Evolutionary conservation across 192 early-diverging fungal species (phyloP), one percentile per base, ranked within the genome.

Genomic region (Linnemannia zychae): DNA sequence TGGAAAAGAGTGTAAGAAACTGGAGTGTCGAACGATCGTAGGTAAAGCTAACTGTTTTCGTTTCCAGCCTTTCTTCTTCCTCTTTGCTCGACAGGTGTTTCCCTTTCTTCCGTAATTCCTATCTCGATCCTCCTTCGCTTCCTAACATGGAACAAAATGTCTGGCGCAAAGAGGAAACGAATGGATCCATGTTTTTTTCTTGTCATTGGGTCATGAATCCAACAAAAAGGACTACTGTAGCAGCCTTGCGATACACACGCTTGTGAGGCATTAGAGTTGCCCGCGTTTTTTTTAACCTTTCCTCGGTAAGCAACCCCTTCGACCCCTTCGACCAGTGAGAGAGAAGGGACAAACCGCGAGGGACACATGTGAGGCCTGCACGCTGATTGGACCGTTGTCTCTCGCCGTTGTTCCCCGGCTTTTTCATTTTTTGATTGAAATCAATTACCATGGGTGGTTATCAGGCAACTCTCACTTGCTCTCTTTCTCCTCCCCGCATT

Each of bases 221-320:
- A 72, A 36, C n/a, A n/a, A n/a, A n/a, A n/a, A n/a, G n/a, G n/a
- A n/a, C n/a, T n/a, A n/a, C n/a, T n/a, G n/a, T n/a, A n/a, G n/a
- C n/a, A n/a, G n/a, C n/a, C n/a, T n/a, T n/a, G n/a, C 68, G 40
- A 46, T 24, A 36, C 34, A 49, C 67, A 37, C 31, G 34, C 48
- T 28, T 46, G 40, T 31, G 40, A 1, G 34, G 48, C 65, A 68
- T 33, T 83, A 83, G 44, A 83, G 81, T 83, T 83, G 81, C 81
- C 81, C 81, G 81, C 81, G 24, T 83, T 83, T 83, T 78, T 50
- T 13, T 22, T 37, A 67, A 22, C 67, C 33, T 36, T 68, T 52
- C 50, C 72, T 73, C 50, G 46, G 48, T 49, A 49, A 52, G n/a
- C 15, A 48, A 49, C 13, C 49, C 34, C 37, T 40, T 33, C 3